phyloP scores from a whole-genome alignment of 2,329 filamentous ascomycete genomes.

The Raffaelea ambrosiae region DNA sequence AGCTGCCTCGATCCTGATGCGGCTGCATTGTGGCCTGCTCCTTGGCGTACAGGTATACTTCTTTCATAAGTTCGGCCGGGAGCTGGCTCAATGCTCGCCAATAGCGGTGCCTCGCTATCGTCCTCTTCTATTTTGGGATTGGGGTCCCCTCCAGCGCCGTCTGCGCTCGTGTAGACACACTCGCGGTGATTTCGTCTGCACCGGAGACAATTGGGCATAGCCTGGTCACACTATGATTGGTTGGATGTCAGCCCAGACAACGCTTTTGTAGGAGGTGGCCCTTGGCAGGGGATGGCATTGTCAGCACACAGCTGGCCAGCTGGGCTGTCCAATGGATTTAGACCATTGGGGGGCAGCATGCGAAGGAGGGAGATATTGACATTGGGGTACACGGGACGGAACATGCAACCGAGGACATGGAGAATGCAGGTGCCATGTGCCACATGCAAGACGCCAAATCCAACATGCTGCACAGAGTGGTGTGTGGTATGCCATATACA shows the following conservation, averaged over 20 bases:
- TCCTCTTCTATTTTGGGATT: neutral
- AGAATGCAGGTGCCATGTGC: no score
- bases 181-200: constrained; percentile 13
- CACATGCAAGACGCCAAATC: neutral
- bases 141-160: neutral
- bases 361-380: no score
- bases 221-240: constrained; percentile 14
- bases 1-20: neutral
- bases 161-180: constrained; percentile 10
- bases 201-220: constrained; percentile 12
- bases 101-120: neutral
- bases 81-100: neutral
- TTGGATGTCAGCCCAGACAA: neutral
- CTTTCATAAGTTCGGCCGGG: neutral
- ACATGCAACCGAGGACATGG: neutral
- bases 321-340: neutral
- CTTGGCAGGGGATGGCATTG: no score
- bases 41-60: neutral
- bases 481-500: neutral
- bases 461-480: neutral
- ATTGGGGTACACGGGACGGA: no score
- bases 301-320: no score
- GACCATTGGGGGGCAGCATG: neutral
- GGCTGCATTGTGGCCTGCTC: no score
- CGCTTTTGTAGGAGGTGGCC: neutral